phyloP scores from a whole-genome alignment of 116 monocot species.

The Trichopus zeylanicus region DNA sequence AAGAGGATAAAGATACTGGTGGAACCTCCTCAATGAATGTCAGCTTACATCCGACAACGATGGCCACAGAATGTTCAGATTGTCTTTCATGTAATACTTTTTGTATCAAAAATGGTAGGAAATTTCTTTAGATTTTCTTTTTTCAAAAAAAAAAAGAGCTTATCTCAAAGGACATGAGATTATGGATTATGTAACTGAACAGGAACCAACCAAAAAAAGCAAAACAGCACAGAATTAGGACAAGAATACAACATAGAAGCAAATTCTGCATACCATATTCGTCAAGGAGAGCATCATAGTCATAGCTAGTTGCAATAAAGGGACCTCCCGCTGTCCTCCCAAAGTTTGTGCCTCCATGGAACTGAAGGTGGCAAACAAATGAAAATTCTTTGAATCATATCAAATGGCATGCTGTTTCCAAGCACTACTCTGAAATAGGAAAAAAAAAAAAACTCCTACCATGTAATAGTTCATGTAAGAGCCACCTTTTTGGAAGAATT shows the following conservation, averaged over 20 bases:
- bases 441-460: conserved; percentile 26
- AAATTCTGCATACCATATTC: conserved; percentile 64
- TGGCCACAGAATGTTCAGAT: too few relatives aligned
- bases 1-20: too few relatives aligned
- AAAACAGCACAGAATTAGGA: neutral
- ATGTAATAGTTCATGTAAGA: conserved; percentile 92
- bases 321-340: conserved; percentile 78
- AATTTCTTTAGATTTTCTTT: too few relatives aligned
- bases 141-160: too few relatives aligned
- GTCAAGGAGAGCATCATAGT: conserved; percentile 90
- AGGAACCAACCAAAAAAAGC: too few relatives aligned
- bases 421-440: neutral
- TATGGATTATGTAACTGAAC: too few relatives aligned
- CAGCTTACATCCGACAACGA: too few relatives aligned
- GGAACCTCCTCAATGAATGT: too few relatives aligned
- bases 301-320: conserved; percentile 89
- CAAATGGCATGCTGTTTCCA: neutral
- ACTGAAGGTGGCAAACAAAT: conserved; percentile 20
- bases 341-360: conserved; percentile 77
- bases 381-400: neutral
- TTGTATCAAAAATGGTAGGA: too few relatives aligned
- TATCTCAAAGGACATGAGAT: too few relatives aligned
- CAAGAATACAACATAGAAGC: neutral
- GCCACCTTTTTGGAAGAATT: conserved; percentile 89
- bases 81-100: too few relatives aligned